Conservation (phyloP, 2,329 filamentous ascomycete species). For the Xylaria sp. region DNA sequence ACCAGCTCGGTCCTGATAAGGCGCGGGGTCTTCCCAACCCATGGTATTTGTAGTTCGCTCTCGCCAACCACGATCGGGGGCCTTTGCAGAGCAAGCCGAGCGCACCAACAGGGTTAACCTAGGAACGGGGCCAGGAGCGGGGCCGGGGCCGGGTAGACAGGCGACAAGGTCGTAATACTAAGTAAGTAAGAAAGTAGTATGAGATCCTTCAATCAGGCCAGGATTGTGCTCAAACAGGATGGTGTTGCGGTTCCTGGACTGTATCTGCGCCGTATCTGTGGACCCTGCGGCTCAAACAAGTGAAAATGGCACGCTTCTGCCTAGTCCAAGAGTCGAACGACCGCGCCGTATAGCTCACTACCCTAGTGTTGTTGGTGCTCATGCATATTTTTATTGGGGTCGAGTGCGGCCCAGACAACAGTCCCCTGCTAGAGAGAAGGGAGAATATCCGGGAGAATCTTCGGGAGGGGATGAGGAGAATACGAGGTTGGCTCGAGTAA, state of each 20-base stretch:
- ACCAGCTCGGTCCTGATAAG: slow-evolving; percentile 25
- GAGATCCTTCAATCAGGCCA: neutral
- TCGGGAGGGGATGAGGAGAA: slow-evolving; percentile 5
- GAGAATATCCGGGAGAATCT: neutral
- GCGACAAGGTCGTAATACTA: too few relatives aligned
- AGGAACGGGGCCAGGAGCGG: neutral
- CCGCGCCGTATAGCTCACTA: neutral
- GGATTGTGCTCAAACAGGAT: neutral
- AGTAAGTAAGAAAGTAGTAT: neutral
- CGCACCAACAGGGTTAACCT: too few relatives aligned
- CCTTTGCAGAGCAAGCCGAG: neutral
- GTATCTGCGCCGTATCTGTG: neutral
- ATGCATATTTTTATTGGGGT: slow-evolving; percentile 12
- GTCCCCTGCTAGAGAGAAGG: too few relatives aligned
- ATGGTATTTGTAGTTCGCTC: slow-evolving; percentile 29
- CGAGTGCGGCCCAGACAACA: neutral
- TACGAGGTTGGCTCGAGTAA: slow-evolving; percentile 23
- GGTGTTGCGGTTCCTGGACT: neutral
- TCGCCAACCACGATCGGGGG: too few relatives aligned
- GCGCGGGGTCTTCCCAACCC: slow-evolving; percentile 33
- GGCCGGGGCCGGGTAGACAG: neutral
- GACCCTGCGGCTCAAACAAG: neutral
- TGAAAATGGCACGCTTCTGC: slow-evolving; percentile 18
- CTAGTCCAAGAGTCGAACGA: neutral
- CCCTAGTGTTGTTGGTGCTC: neutral